Evolutionary conservation across 768 basidiomycete species (phyloP).

Genomic region (Strobilomyces echinocephalus): DNA sequence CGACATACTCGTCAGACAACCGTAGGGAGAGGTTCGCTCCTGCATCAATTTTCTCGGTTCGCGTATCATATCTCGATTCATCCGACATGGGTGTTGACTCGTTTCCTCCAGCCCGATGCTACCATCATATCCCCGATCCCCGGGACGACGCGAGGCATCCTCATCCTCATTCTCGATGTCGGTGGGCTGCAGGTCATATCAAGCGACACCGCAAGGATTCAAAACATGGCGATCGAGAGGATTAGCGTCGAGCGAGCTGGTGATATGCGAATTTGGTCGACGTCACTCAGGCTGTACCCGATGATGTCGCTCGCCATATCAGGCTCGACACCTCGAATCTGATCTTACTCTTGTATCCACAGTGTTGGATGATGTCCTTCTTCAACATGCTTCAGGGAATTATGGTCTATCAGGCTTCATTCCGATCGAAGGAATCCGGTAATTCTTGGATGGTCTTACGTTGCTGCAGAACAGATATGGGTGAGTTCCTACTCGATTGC

Average conservation of each 20-base stretch:
- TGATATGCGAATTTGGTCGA: conserved; percentile 47
- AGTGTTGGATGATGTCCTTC: conserved; percentile 11
- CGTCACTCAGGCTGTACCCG: conserved; percentile 40
- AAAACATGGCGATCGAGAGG: conserved; percentile 65
- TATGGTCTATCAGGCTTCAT: conserved; percentile 64
- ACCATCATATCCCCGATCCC: conserved; percentile 86
- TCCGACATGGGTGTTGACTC: neutral
- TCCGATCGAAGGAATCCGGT: conserved; percentile 50
- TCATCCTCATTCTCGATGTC: conserved; percentile 84
- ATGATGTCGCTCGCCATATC: conserved; percentile 46
- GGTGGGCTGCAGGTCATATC: conserved; percentile 78
- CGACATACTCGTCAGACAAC: conserved; percentile 68
- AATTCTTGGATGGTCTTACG: conserved; percentile 59
- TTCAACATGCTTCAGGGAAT: neutral
- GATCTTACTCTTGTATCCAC: conserved; percentile 42
- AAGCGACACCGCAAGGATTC: conserved; percentile 82
- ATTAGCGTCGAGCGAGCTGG: conserved; percentile 78
- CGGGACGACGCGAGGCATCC: conserved; percentile 85
- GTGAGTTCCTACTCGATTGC: conserved; percentile 7
- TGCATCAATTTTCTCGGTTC: conserved; percentile 81
- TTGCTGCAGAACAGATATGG: conserved; percentile 35
- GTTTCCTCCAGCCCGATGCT: conserved; percentile 65
- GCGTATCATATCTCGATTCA: conserved; percentile 1
- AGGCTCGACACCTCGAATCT: conserved; percentile 40
- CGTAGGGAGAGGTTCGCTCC: conserved; percentile 74